Evolutionary conservation across 176 grass and related monocot genomes (phyloP).

Genomic region (Oryza nivara): DNA sequence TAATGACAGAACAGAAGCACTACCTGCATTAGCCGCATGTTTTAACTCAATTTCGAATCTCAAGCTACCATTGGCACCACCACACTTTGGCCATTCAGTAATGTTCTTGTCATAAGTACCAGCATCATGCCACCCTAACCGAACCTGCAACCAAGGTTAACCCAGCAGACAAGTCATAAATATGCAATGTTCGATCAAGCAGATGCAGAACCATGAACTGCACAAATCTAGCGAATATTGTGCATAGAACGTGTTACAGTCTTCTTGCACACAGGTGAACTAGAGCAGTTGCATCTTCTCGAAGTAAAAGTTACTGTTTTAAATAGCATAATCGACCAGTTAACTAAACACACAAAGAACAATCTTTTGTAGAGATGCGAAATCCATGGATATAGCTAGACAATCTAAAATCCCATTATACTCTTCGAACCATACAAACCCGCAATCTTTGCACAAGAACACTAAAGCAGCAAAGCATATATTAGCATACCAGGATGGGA

Average conservation of each 20-base stretch:
- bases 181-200: slow-evolving; percentile 3
- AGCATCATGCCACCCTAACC: slow-evolving; percentile 88
- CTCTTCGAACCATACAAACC: neutral
- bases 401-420: neutral
- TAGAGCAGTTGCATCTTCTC: neutral
- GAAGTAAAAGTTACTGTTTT: neutral
- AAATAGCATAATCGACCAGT: neutral
- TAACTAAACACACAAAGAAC: neutral
- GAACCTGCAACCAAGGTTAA: slow-evolving; percentile 60
- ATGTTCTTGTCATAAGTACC: slow-evolving; percentile 92
- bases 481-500: slow-evolving; percentile 71
- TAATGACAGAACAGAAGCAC: neutral
- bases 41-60: slow-evolving; percentile 86
- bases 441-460: neutral
- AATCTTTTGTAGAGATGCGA: slow-evolving; percentile 1
- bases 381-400: neutral
- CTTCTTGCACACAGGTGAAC: neutral
- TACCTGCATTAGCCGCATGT: slow-evolving; percentile 87
- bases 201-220: neutral
- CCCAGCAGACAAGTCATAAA: slow-evolving; percentile 26
- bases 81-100: slow-evolving; percentile 69
- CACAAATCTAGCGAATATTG: neutral
- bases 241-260: too few species aligned
- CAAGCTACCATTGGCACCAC: slow-evolving; percentile 90
- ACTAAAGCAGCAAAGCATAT: too few species aligned